Conservation (phyloP, 2,329 filamentous ascomycete genomes). For the Exophiala spinifera region DNA sequence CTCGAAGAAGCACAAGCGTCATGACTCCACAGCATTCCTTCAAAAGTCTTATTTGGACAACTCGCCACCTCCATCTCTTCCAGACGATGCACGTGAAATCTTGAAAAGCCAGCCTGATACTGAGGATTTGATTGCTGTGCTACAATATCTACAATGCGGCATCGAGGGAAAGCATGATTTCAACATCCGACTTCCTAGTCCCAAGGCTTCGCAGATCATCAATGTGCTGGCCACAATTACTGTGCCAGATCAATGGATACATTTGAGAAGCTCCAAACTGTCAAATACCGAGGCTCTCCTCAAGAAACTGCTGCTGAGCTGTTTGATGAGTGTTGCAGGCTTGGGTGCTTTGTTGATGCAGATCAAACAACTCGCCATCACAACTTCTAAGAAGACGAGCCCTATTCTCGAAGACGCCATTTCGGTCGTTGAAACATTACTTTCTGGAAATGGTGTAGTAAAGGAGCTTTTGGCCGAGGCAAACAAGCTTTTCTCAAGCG, state of each 20-base stretch:
- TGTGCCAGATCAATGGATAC: slow-evolving; percentile 77
- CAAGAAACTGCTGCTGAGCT: slow-evolving; percentile 55
- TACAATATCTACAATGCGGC: slow-evolving; percentile 51
- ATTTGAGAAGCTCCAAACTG: slow-evolving; percentile 10
- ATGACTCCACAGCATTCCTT: slow-evolving; percentile 26
- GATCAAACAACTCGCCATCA: slow-evolving; percentile 57
- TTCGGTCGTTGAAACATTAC: slow-evolving; percentile 37
- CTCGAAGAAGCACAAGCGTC: slow-evolving; percentile 16
- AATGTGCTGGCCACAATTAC: slow-evolving; percentile 71
- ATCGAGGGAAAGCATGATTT: slow-evolving; percentile 29
- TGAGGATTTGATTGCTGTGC: slow-evolving; percentile 51
- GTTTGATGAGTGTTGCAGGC: slow-evolving; percentile 70
- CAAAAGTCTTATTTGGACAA: slow-evolving; percentile 26
- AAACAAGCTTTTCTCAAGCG: slow-evolving; percentile 37
- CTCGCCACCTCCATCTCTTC: slow-evolving; percentile 23
- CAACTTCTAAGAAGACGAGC: slow-evolving; percentile 30
- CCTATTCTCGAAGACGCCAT: slow-evolving; percentile 37
- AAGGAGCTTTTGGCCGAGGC: slow-evolving; percentile 36
- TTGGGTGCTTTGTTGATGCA: slow-evolving; percentile 73
- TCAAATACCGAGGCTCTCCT: slow-evolving; percentile 27
- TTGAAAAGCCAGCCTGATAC: slow-evolving; percentile 63
- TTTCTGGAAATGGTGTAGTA: slow-evolving; percentile 17
- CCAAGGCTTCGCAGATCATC: slow-evolving; percentile 70
- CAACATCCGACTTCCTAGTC: slow-evolving; percentile 60
- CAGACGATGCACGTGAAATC: slow-evolving; percentile 55